Base-by-base conservation (phyloP, 768 basidiomycete genomes). In the Heimioporus sp. region DNA sequence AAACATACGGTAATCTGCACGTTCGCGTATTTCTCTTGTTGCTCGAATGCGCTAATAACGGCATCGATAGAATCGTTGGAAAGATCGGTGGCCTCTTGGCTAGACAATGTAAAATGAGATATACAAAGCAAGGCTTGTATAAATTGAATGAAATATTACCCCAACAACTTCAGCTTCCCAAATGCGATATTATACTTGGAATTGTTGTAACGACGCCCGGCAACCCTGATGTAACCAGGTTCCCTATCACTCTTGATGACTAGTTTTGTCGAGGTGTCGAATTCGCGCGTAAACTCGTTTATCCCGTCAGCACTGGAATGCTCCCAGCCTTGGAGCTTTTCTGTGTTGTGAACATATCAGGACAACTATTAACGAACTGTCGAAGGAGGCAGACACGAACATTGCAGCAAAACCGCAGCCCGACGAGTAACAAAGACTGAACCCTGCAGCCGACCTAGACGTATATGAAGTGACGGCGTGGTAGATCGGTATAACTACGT, bases 351-450 rank as follows among this genome's bases (percentile, higher is more conserved):
- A 17, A 21, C 9, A n/a, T 19, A 4, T 9, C 15, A 46, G 10
- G 8, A 12, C 37, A 39, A 16, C 36, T 15, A n/a, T 10, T 5
- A 10, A 40, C 10, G 21, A 12, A 13, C 32, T n/a, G n/a, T n/a
- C n/a, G n/a, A n/a, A n/a, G n/a, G n/a, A n/a, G n/a, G n/a, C n/a
- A n/a, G n/a, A n/a, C 20, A 43, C 41, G 53, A 50, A 78, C 77
- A 53, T 50, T 66, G 58, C 0, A 80, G 57, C 53, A 70, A 67
- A 10, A 55, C 52, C 1, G 58, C 56, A 2, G 76, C 76, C 35
- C 72, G 67, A 16, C 70, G 66, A 21, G 66, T 77, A 17, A 80
- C 76, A 55, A 75, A 78, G 1, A 76, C 68, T 0, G 79, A 79
- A 17, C 79, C 79, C 42, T 73, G 65, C 42, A 79, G 71, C 21